These are phyloP conservation scores for Sarocladium brachiariae DNA, from an alignment of 2,329 filamentous ascomycete species.

Conservation along the genomic window DNA sequence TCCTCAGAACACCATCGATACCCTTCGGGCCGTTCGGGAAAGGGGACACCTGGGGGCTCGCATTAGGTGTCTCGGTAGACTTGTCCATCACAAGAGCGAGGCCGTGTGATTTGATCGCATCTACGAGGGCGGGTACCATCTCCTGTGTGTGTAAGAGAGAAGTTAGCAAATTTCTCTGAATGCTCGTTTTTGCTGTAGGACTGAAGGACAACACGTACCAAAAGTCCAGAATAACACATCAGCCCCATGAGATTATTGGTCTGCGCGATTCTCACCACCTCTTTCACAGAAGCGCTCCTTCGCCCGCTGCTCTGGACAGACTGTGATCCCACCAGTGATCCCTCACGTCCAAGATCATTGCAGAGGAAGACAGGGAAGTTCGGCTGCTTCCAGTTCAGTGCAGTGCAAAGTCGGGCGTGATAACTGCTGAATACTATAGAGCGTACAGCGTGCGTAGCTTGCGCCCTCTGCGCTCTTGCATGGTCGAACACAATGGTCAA, in stretches of 20 bases:
- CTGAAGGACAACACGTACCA: conserved; percentile 53
- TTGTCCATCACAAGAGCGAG: conserved; percentile 88
- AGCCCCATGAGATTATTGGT: conserved; percentile 98
- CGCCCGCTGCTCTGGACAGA: conserved; percentile 53
- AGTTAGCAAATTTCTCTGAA: not conserved
- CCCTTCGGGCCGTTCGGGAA: conserved; percentile 65
- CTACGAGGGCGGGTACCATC: conserved; percentile 84
- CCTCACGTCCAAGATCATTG: conserved; percentile 75
- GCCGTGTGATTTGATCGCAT: conserved; percentile 90
- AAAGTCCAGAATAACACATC: conserved; percentile 77
- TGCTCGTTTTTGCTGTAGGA: not conserved
- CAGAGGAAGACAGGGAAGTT: conserved; percentile 96
- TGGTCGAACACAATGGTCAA: conserved; percentile 87
- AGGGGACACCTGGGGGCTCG: conserved; percentile 36
- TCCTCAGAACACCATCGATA: conserved; percentile 79
- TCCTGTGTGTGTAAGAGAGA: conserved; percentile 63
- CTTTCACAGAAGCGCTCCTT: conserved; percentile 81
- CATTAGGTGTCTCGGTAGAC: conserved; percentile 48
- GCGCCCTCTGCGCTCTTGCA: conserved; percentile 60
- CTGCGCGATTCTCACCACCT: conserved; percentile 85
- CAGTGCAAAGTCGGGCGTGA: conserved; percentile 83
- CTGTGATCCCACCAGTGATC: conserved; percentile 28
- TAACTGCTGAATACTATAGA: conserved; percentile 94
- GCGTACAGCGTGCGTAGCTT: conserved; percentile 62
- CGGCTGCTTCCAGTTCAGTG: conserved; percentile 98